A percentile compares a stretch with the other conserved stretches of the same genome.
Evolutionary conservation across 2,329 filamentous ascomycete species (phyloP).

Genomic region (Cladosporium halotolerans): DNA sequence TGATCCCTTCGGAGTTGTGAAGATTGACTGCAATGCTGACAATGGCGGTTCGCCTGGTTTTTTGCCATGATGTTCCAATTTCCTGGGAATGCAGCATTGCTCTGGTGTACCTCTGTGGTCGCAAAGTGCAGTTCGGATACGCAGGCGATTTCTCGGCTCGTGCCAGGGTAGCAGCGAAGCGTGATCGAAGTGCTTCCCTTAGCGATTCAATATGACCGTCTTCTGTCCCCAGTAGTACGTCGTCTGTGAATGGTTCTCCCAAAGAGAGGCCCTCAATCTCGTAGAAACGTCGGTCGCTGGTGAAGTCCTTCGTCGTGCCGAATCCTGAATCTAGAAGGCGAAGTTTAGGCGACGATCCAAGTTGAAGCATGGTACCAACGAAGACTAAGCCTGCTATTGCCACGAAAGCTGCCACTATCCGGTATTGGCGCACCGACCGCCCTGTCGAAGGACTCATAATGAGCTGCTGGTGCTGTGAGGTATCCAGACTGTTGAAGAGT

Average conservation of each 20-base stretch:
- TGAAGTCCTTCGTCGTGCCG: no score
- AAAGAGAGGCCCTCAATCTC: slow-evolving; percentile 2
- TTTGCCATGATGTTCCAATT: neutral
- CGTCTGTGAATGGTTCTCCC: neutral
- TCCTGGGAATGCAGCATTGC: neutral
- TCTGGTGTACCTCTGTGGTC: neutral
- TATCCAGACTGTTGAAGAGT: no score
- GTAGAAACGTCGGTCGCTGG: no score
- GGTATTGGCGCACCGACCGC: no score
- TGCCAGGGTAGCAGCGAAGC: neutral
- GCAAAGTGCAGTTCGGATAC: neutral
- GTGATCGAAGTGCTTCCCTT: neutral
- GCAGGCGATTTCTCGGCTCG: neutral
- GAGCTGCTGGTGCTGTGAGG: no score
- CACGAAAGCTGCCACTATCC: no score
- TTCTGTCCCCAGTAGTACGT: neutral
- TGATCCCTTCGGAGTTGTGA: slow-evolving; percentile 1
- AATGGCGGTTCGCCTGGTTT: neutral
- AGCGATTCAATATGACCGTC: neutral
- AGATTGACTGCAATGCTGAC: slow-evolving; percentile 11
- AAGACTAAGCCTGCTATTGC: no score
- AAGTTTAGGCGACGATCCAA: no score
- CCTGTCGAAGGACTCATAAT: no score
- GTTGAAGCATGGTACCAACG: no score
- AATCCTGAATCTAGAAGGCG: no score